Evolutionary conservation across 2,329 filamentous ascomycete genomes (phyloP).

Genomic region (Ascochyta fabae): DNA sequence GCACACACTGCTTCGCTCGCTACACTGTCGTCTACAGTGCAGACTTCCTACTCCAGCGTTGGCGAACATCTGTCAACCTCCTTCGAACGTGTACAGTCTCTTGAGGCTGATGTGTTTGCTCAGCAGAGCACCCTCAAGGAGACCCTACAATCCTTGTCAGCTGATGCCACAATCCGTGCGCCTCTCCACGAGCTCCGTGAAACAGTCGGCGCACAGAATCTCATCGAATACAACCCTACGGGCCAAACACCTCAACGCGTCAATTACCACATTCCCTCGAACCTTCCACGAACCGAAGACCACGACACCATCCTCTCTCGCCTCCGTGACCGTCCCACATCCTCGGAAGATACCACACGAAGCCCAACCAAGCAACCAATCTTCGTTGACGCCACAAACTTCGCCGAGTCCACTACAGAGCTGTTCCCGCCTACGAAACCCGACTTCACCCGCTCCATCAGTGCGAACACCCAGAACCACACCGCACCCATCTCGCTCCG

Average conservation of each 20-base stretch:
- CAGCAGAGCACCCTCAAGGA: slow-evolving; percentile 66
- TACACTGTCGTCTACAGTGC: slow-evolving; percentile 70
- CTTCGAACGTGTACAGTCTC: slow-evolving; percentile 69
- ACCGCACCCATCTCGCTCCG: slow-evolving; percentile 48
- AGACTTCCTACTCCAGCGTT: slow-evolving; percentile 74
- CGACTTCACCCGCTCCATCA: slow-evolving; percentile 35
- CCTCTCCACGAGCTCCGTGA: slow-evolving; percentile 75
- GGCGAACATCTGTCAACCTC: slow-evolving; percentile 73
- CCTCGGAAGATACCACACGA: slow-evolving; percentile 36
- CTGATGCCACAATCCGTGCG: slow-evolving; percentile 64
- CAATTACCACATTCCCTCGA: slow-evolving; percentile 79
- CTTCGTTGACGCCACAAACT: slow-evolving; percentile 58
- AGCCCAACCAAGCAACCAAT: slow-evolving; percentile 60
- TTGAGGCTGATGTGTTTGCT: slow-evolving; percentile 71
- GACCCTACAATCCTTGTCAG: slow-evolving; percentile 65
- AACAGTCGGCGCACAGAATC: slow-evolving; percentile 66
- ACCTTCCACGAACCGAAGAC: slow-evolving; percentile 75
- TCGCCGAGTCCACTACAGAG: slow-evolving; percentile 37
- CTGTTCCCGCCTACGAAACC: slow-evolving; percentile 36
- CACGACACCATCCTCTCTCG: slow-evolving; percentile 64
- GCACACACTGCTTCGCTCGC: slow-evolving; percentile 72
- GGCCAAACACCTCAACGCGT: slow-evolving; percentile 84
- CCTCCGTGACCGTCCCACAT: slow-evolving; percentile 46
- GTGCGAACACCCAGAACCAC: slow-evolving; percentile 25
- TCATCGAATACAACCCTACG: slow-evolving; percentile 84